phyloP scores from a whole-genome alignment of 2,329 filamentous ascomycete genomes.

The Penicillium corylophilum region DNA sequence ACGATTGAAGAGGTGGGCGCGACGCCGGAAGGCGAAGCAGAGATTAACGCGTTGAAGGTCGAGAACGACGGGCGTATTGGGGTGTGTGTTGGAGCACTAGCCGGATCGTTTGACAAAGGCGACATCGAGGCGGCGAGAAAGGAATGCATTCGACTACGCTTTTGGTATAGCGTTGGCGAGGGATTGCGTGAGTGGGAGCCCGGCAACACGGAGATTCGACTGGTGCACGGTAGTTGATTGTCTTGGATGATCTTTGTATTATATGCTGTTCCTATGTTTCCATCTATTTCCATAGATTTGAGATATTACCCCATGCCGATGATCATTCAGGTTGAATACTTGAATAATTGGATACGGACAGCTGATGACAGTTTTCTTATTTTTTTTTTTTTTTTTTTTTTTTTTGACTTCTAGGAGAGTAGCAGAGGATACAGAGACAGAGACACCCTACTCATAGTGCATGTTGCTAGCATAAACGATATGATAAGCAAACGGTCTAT shows the following conservation, averaged over 20 bases:
- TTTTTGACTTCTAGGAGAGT: too few species aligned
- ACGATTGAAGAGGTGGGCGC: constrained; percentile 63
- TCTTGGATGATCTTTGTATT: background rate
- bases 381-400: too few species aligned
- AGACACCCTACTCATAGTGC: background rate
- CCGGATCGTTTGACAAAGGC: constrained; percentile 63
- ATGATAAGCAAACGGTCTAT: background rate
- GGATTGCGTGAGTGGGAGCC: constrained; percentile 80
- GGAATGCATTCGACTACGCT: constrained; percentile 76
- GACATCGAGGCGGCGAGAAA: constrained; percentile 65
- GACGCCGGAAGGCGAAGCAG: constrained; percentile 52
- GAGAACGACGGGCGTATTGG: constrained; percentile 69
- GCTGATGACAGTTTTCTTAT: too few species aligned
- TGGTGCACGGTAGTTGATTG: constrained; percentile 52
- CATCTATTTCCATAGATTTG: background rate
- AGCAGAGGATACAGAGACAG: too few species aligned
- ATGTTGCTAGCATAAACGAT: background rate
- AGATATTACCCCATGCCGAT: background rate
- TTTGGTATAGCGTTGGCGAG: constrained; percentile 87
- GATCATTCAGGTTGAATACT: background rate
- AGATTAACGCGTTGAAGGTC: constrained; percentile 63
- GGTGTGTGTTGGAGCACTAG: constrained; percentile 63
- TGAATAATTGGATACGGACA: too few species aligned
- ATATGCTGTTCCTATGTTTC: background rate
- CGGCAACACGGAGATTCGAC: constrained; percentile 60